Evolutionary conservation across 108 stramenopile genomes (phyloP), one percentile per base, ranked within the genome.

Genomic region (Epithemia pelagica): DNA sequence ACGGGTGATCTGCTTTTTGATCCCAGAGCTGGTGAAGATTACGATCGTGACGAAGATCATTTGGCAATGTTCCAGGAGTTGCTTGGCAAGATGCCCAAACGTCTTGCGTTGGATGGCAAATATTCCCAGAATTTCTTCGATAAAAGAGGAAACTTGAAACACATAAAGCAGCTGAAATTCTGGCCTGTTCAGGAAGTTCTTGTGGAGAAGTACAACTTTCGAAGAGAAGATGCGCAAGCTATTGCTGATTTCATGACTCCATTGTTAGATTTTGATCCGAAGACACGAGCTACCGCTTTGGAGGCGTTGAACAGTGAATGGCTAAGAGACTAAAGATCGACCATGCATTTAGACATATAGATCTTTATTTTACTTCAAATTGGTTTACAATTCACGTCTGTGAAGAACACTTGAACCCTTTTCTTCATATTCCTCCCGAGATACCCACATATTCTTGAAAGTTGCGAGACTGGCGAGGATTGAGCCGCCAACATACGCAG

Each of bases 1-100:
- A 99, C 98, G 7, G 98, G 98, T 0, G 98, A 99, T 67, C 79
- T 99, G 37, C 77, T 99, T 19, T 99, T 99, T 69, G 97, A 99
- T 70, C 98, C 98, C 15, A 80, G 95, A 66, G 92, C 85, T 10
- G 90, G 94, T 23, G 89, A 88, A 19, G 88, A 90, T 64, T 95
- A 92, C 67, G 94, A 95, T 75, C 86, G 99, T 15, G 97, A 99
- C 58, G 99, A 98, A 65, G 99, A 99, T 75, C 99, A 99, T 70
- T 70, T 99, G 30, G 97, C 97, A 30, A 96, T 97, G 95, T 97
- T 97, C 59, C 95, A 97, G 64, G 99, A 99, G 69, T 79, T 99
- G 22, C 75, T 99, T 3, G 99, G 97, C 1, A 86, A 90, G 65
- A 93, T 96, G 75, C 98, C 98, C 0, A 96, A 96, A 66, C 76